These are phyloP conservation scores for Scheffersomyces insectosa DNA, from an alignment of 1,139 yeast species.

Conservation along the genomic window DNA sequence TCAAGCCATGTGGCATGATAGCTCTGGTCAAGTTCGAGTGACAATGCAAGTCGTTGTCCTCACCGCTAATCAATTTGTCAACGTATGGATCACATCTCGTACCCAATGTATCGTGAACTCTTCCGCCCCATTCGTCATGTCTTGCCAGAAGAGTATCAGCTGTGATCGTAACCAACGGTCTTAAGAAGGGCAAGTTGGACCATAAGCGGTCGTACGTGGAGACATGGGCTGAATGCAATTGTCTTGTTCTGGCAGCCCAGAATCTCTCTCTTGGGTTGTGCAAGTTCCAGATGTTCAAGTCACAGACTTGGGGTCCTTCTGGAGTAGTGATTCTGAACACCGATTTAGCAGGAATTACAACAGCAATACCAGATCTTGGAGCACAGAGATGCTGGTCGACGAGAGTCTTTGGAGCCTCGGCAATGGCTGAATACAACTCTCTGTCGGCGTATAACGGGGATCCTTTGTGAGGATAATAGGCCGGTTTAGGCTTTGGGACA, in stretches of 20 bases:
- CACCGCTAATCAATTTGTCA: conserved; percentile 61
- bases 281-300: conserved; percentile 62
- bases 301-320: conserved; percentile 72
- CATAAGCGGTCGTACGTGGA: conserved; percentile 62
- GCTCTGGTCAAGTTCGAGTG: conserved; percentile 65
- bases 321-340: conserved; percentile 63
- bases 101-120: conserved; percentile 67
- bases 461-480: conserved; percentile 58
- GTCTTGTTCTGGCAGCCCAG: conserved; percentile 73
- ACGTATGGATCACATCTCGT: conserved; percentile 73
- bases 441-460: conserved; percentile 54
- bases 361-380: conserved; percentile 60
- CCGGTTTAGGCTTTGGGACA: conserved; percentile 53
- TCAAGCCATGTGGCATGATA: conserved; percentile 57
- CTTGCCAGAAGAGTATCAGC: conserved; percentile 58
- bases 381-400: conserved; percentile 42
- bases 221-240: conserved; percentile 66
- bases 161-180: conserved; percentile 65
- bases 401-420: conserved; percentile 39
- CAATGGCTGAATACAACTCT: conserved; percentile 45
- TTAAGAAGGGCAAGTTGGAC: conserved; percentile 62
- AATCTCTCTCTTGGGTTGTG: conserved; percentile 63
- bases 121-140: conserved; percentile 64
- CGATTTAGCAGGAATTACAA: conserved; percentile 59
- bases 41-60: conserved; percentile 66